Percentiles rank a stretch among this genome's conserved stretches.
Conservation (phyloP, 208 protist genomes). For the Trypanosoma congolense region DNA sequence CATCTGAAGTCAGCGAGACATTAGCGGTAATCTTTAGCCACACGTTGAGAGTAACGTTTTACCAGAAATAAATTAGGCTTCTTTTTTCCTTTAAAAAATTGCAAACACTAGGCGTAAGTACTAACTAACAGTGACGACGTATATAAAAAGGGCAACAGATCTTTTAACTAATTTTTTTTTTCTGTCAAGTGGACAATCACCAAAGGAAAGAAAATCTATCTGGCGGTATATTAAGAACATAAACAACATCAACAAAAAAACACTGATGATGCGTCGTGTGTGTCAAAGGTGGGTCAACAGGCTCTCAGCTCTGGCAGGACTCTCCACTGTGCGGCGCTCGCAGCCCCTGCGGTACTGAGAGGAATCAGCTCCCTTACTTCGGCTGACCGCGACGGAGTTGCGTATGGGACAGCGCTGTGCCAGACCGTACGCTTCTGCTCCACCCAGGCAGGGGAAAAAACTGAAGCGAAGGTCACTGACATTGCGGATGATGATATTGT, state of each 20-base stretch:
- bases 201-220: no score
- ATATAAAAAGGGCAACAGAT: constrained; percentile 2
- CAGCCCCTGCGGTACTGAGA: not conserved
- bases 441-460: constrained; percentile 21
- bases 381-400: constrained; percentile 6
- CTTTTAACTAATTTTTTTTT: not conserved
- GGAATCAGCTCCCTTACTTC: constrained; percentile 15
- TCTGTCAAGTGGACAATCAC: no score
- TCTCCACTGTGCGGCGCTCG: constrained; percentile 3
- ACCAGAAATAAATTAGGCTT: no score
- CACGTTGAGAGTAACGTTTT: no score
- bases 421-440: constrained; percentile 16
- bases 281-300: constrained; percentile 20
- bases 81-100: no score
- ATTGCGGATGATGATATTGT: constrained; percentile 79
- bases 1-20: no score
- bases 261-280: constrained; percentile 37
- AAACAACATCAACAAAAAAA: no score
- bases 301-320: constrained; percentile 11
- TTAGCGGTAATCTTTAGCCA: no score
- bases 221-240: no score
- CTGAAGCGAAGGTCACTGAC: constrained; percentile 27
- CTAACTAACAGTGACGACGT: no score
- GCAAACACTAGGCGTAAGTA: no score
- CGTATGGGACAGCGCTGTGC: not conserved